Evolutionary conservation across 164 flowering plant species (phyloP), one percentile per base, ranked within the genome.

Genomic region (Tinospora cordifolia): DNA sequence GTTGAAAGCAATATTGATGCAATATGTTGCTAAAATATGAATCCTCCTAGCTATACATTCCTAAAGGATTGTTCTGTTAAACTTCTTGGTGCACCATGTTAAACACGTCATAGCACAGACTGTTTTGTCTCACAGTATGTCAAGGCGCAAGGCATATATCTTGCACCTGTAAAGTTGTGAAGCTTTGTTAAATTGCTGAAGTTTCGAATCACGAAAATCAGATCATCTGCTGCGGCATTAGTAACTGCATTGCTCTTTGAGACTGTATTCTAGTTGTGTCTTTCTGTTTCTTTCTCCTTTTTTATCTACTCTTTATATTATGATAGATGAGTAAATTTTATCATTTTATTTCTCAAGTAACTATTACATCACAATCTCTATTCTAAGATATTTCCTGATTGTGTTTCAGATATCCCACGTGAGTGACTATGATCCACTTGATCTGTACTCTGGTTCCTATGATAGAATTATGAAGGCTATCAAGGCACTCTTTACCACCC

Each of bases 401-500:
- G 5, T 71, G 14, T 78, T 41, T 69, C 90, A 94, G 99, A 80
- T 91, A 80, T 81, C 91, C 69, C 77, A 81, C 63, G 57, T 83
- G 27, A 94, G 99, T 79, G 83, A 81, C 74, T 94, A 89, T 76
- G 82, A 92, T 82, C 98, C 99, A 7, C 80, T 89, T 19, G 98
- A 90, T 78, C 74, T 94, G 68, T 92, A 88, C 79, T 92, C 96
- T 76, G 88, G 90, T 63, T 83, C 87, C 70, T 81, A 73, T 79
- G 89, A 85, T 34, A 83, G 88, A 75, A 82, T 92, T 72, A 67
- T 62, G 39, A 86, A 78, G 76, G 98, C 98, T 30, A 76, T 90
- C 57, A 81, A 77, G 73, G 86, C 85, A 75, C 90, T 94, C 40
- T 86, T 83, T 76, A 59, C 77, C 54, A 86, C 84, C 25, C 99